Percentiles rank a stretch among this genome's conserved stretches.
Evolutionary conservation across 2,329 filamentous ascomycete species (phyloP).

Genomic region (Colletotrichum brevisporum): DNA sequence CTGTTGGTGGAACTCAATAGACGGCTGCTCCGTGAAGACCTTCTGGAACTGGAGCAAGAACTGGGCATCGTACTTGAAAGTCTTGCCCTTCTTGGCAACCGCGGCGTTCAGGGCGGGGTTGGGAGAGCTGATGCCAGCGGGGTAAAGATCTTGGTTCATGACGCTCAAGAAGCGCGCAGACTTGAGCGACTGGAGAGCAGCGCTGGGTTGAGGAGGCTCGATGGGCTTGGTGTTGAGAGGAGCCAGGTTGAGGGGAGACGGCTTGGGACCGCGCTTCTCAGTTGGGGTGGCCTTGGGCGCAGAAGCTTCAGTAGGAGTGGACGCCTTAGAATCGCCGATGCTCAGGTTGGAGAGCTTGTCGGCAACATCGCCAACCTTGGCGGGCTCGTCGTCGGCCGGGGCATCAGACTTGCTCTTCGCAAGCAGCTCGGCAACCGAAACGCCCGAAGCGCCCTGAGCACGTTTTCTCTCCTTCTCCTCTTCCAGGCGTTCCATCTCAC

Average conservation of each 20-base stretch:
- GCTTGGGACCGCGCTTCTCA: slow-evolving; percentile 78
- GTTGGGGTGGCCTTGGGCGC: slow-evolving; percentile 67
- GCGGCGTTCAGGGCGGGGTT: slow-evolving; percentile 91
- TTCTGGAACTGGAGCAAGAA: slow-evolving; percentile 97
- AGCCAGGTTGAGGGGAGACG: slow-evolving; percentile 88
- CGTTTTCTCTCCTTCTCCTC: slow-evolving; percentile 76
- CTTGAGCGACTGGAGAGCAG: slow-evolving; percentile 92
- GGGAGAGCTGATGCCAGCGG: slow-evolving; percentile 85
- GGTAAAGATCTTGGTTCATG: slow-evolving; percentile 85
- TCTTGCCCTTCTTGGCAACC: slow-evolving; percentile 82
- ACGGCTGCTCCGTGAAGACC: slow-evolving; percentile 97
- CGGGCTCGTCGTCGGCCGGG: slow-evolving; percentile 50
- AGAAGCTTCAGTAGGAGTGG: slow-evolving; percentile 59
- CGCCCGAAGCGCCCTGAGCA: slow-evolving; percentile 60
- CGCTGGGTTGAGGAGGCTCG: slow-evolving; percentile 92
- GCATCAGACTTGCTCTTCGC: slow-evolving; percentile 55
- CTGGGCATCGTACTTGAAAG: slow-evolving; percentile 94
- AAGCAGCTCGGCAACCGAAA: slow-evolving; percentile 67
- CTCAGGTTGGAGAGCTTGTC: slow-evolving; percentile 68
- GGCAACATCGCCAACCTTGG: slow-evolving; percentile 56
- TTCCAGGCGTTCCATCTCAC: slow-evolving; percentile 80
- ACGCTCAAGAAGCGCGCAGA: slow-evolving; percentile 90
- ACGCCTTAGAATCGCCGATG: slow-evolving; percentile 58
- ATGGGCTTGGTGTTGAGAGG: slow-evolving; percentile 85
- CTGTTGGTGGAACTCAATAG: slow-evolving; percentile 91